A percentile compares a stretch with the other conserved stretches of the same genome.
Evolutionary conservation across 2,329 filamentous ascomycete species (phyloP).

Genomic region (Pseudogymnoascus sp.): DNA sequence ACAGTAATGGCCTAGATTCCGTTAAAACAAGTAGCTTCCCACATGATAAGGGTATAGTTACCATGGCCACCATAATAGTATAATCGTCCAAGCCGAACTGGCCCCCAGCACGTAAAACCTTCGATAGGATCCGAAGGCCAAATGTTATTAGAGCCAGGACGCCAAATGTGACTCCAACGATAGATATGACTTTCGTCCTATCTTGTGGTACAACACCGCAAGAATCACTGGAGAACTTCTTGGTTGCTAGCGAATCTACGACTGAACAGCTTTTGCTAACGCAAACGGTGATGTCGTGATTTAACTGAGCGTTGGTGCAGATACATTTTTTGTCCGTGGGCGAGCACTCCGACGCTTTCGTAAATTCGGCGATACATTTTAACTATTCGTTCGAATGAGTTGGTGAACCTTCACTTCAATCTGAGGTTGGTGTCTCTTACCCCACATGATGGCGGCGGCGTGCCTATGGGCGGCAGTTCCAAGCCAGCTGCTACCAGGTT

Average conservation of each 20-base stretch:
- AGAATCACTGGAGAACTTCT: constrained; percentile 33
- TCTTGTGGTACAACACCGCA: constrained; percentile 32
- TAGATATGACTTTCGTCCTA: constrained; percentile 25
- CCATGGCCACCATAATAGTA: constrained; percentile 29
- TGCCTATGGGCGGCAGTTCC: neutral
- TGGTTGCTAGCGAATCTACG: constrained; percentile 31
- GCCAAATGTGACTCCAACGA: constrained; percentile 28
- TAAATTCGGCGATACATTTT: neutral
- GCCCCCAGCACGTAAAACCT: constrained; percentile 28
- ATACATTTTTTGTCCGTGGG: constrained; percentile 32
- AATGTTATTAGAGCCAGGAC: constrained; percentile 29
- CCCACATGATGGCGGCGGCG: neutral
- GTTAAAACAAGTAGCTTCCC: neutral
- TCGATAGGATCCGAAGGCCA: constrained; percentile 30
- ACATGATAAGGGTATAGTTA: constrained; percentile 12
- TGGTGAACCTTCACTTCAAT: neutral
- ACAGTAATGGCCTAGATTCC: neutral
- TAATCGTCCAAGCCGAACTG: constrained; percentile 34
- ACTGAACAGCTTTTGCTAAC: constrained; percentile 30
- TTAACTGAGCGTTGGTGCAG: constrained; percentile 30
- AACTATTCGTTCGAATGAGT: neutral
- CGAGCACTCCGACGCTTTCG: constrained; percentile 16
- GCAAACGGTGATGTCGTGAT: constrained; percentile 27
- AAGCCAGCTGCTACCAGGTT: neutral
- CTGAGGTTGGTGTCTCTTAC: neutral